Percentiles rank a stretch among this genome's conserved stretches.
Conservation (phyloP, 371 early-diverging fungal species). For the Mortierella sp. region DNA sequence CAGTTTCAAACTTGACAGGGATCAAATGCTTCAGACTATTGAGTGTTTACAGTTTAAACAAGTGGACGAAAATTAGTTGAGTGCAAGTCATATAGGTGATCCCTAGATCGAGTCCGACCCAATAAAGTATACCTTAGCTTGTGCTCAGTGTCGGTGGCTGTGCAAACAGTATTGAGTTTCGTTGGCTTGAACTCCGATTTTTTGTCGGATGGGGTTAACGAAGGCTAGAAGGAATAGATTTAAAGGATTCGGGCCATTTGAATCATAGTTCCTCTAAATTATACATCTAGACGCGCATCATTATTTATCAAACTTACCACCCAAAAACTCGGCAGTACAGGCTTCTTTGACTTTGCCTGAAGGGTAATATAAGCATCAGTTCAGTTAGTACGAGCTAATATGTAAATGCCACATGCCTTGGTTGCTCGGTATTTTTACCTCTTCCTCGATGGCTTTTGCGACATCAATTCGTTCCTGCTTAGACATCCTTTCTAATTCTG, state of each 20-base stretch:
- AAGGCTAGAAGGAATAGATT: slow-evolving; percentile 64
- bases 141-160: slow-evolving; percentile 77
- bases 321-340: slow-evolving; percentile 84
- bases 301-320: slow-evolving; percentile 65
- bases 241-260: neutral
- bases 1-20: slow-evolving; percentile 75
- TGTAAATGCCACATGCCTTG: neutral
- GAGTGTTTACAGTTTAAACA: no score
- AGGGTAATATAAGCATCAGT: neutral
- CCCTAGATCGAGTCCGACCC: no score
- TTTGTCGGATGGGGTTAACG: slow-evolving; percentile 80
- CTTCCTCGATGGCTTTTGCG: slow-evolving; percentile 58
- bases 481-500: slow-evolving; percentile 62
- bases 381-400: neutral
- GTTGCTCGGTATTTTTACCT: slow-evolving; percentile 14
- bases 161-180: slow-evolving; percentile 76
- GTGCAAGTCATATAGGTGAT: neutral
- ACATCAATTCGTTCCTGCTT: slow-evolving; percentile 62
- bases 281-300: neutral
- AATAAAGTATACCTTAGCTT: slow-evolving; percentile 65
- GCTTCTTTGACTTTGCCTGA: slow-evolving; percentile 66
- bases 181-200: slow-evolving; percentile 66
- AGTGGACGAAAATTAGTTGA: neutral
- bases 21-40: slow-evolving; percentile 82
- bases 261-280: neutral